Percentiles rank a stretch among this genome's conserved stretches.
Conservation (phyloP, 257 asterid genomes). For the Fraxinus americana region DNA sequence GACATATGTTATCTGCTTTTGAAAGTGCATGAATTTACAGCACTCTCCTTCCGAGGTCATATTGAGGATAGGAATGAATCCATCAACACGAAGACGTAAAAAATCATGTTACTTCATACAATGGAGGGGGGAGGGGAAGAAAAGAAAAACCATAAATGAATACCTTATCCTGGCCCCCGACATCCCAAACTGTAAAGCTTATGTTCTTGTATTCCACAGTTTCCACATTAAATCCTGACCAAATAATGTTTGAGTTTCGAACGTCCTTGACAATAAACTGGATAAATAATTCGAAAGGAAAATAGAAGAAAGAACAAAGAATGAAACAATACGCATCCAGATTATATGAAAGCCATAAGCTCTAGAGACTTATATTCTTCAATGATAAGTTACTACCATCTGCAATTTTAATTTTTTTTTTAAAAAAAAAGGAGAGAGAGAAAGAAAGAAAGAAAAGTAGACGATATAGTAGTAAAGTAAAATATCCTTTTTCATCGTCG, state of each 20-base stretch:
- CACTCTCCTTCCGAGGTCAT: background rate
- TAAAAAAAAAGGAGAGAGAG: too few relatives aligned
- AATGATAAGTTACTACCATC: background rate
- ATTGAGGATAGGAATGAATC: background rate
- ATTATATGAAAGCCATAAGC: background rate
- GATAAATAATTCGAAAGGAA: background rate
- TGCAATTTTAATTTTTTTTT: background rate
- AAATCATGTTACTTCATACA: background rate
- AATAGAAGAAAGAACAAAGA: background rate
- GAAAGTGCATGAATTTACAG: background rate
- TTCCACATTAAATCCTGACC: constrained; percentile 45
- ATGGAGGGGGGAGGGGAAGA: background rate
- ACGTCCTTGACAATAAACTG: background rate
- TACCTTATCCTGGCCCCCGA: constrained; percentile 59
- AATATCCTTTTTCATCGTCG: background rate
- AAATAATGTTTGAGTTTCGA: background rate
- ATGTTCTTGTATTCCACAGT: constrained; percentile 55
- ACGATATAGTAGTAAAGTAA: background rate
- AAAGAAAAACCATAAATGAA: background rate
- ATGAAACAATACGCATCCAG: background rate
- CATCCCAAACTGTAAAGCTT: constrained; percentile 62
- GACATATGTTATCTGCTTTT: background rate
- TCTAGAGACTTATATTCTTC: background rate
- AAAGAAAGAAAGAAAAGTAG: background rate
- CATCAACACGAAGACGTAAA: background rate